Evolutionary conservation across 176 grass and related monocot genomes (phyloP).

Genomic region (Neostapfia colusana): DNA sequence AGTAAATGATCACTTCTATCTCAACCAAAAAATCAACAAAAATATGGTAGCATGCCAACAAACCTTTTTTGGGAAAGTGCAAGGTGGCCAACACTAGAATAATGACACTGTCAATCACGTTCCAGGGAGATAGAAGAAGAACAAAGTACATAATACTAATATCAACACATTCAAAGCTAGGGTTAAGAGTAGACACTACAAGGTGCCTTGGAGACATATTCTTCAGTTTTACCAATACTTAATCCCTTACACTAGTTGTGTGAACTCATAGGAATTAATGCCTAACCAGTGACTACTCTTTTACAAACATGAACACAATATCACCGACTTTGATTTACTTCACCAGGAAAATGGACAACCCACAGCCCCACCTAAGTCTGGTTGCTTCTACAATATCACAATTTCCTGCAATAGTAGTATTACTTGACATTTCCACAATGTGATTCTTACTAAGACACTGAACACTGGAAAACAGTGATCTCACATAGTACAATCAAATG

Average conservation of each 20-base stretch:
- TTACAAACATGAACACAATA: constrained; percentile 1
- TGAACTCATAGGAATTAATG: background rate
- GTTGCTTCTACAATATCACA: background rate
- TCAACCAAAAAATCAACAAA: constrained; percentile 10
- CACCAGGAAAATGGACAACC: background rate
- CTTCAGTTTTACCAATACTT: background rate
- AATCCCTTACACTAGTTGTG: background rate
- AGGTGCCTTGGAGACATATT: constrained; percentile 7
- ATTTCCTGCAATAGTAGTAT: background rate
- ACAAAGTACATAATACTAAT: background rate
- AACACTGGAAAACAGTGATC: background rate
- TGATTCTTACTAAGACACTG: background rate
- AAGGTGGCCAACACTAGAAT: background rate
- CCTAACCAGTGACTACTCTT: background rate
- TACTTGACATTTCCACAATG: background rate
- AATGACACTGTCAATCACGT: background rate
- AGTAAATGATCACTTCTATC: background rate
- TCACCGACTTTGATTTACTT: background rate
- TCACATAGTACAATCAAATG: background rate
- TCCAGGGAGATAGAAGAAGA: background rate
- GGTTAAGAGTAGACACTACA: background rate
- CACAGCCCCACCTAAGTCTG: background rate
- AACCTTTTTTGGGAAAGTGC: background rate
- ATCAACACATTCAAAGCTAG: background rate
- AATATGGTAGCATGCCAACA: background rate